These are phyloP conservation scores for Cercospora sp. DNA, from an alignment of 2,329 filamentous ascomycete genomes.

Conservation along the genomic window DNA sequence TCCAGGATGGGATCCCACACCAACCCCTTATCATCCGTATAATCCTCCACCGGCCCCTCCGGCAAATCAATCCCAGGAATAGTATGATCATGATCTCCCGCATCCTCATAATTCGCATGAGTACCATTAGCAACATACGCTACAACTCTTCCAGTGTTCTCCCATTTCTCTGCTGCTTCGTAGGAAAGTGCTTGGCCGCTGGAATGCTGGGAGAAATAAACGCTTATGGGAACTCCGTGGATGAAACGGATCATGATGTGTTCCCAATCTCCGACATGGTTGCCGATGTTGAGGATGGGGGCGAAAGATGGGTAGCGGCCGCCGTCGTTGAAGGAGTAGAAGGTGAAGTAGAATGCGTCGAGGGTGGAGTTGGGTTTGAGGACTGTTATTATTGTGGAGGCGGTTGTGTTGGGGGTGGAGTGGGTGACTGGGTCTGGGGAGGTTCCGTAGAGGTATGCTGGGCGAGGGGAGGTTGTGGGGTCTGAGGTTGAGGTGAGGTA, in stretches of 20 bases:
- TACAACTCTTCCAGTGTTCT: constrained; percentile 50
- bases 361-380: constrained; percentile 56
- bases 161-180: constrained; percentile 53
- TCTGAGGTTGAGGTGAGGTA: constrained; percentile 51
- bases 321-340: constrained; percentile 57
- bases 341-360: constrained; percentile 66
- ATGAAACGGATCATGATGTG: constrained; percentile 67
- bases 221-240: constrained; percentile 54
- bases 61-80: constrained; percentile 63
- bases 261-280: constrained; percentile 65
- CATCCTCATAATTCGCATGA: constrained; percentile 65
- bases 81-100: constrained; percentile 62
- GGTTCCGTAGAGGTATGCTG: constrained; percentile 53
- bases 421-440: constrained; percentile 48
- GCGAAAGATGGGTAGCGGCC: constrained; percentile 38
- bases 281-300: constrained; percentile 40
- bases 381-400: constrained; percentile 58
- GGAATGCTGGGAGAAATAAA: constrained; percentile 66
- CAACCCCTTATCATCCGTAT: constrained; percentile 53
- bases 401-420: constrained; percentile 55
- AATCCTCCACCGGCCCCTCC: constrained; percentile 55
- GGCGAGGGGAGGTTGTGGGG: constrained; percentile 35
- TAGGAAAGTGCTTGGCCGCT: constrained; percentile 66
- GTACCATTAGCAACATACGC: constrained; percentile 61
- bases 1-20: constrained; percentile 62